Percentiles rank a stretch among this genome's conserved stretches.
Conservation (phyloP, 768 basidiomycete species). For the Collybiopsis confluens region DNA sequence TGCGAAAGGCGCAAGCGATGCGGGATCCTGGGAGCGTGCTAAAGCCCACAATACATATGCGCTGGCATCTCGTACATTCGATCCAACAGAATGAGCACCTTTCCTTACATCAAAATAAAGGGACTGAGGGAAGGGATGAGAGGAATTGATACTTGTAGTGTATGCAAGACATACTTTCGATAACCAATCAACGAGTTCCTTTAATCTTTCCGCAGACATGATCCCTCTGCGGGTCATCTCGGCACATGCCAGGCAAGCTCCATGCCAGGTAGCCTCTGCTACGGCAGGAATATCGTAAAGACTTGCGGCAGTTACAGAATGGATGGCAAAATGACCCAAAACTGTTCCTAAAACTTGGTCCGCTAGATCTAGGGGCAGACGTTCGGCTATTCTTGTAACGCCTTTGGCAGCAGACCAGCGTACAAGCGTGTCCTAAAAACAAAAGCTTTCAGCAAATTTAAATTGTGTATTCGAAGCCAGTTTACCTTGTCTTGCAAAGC, state of each 20-base stretch:
- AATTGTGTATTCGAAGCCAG: slow-evolving; percentile 4
- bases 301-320: slow-evolving; percentile 58
- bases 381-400: slow-evolving; percentile 76
- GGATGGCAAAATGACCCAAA: slow-evolving; percentile 71
- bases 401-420: slow-evolving; percentile 95
- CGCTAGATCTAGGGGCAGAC: slow-evolving; percentile 71
- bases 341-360: slow-evolving; percentile 81
- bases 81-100: slow-evolving; percentile 90
- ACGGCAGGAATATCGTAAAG: slow-evolving; percentile 70
- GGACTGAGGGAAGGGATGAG: slow-evolving; percentile 45
- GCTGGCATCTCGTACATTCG: slow-evolving; percentile 91
- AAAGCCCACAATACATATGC: slow-evolving; percentile 95
- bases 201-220: slow-evolving; percentile 51
- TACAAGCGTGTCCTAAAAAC: slow-evolving; percentile 80
- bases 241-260: slow-evolving; percentile 86
- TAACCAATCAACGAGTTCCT: slow-evolving; percentile 71
- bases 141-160: slow-evolving; percentile 9
- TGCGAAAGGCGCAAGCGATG: slow-evolving; percentile 58
- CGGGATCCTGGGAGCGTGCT: slow-evolving; percentile 68
- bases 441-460: slow-evolving; percentile 4
- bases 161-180: slow-evolving; percentile 54
- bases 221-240: slow-evolving; percentile 87
- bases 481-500: slow-evolving; percentile 78
- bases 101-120: slow-evolving; percentile 89
- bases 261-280: slow-evolving; percentile 93